Conservation (phyloP, 2,329 filamentous ascomycete genomes). For the Coccinonectria pachysandricola region DNA sequence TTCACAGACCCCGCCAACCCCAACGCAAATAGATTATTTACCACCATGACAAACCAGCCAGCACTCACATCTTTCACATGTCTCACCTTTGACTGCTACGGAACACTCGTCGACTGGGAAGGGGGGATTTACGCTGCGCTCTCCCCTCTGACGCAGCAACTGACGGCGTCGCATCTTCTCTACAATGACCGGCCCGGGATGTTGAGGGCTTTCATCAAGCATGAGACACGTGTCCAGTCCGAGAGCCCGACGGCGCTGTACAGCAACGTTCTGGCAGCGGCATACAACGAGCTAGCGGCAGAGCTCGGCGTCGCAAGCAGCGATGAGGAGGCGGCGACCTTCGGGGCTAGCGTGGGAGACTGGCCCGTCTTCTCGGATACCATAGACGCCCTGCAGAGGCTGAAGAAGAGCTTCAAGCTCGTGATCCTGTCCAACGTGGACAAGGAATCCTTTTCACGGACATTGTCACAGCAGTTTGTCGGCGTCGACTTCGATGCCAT, state of each 20-base stretch:
- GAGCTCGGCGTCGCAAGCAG: slow-evolving; percentile 3
- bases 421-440: slow-evolving; percentile 53
- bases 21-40: background rate
- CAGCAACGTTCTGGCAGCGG: background rate
- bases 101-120: slow-evolving; percentile 73
- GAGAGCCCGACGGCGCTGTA: slow-evolving; percentile 1
- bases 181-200: slow-evolving; percentile 31
- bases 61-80: slow-evolving; percentile 22
- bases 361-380: slow-evolving; percentile 52
- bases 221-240: background rate
- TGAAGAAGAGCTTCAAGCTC: slow-evolving; percentile 44
- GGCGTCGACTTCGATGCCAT: slow-evolving; percentile 48
- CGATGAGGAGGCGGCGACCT: slow-evolving; percentile 2
- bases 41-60: background rate
- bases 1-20: no score
- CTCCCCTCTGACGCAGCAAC: slow-evolving; percentile 33
- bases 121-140: slow-evolving; percentile 49
- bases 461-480: slow-evolving; percentile 28
- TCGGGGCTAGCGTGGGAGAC: slow-evolving; percentile 36
- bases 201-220: background rate
- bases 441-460: slow-evolving; percentile 20
- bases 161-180: slow-evolving; percentile 30
- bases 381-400: slow-evolving; percentile 36
- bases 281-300: slow-evolving; percentile 12
- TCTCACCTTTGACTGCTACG: slow-evolving; percentile 70